Evolutionary conservation across 2,329 filamentous ascomycete genomes (phyloP).

Genomic region (Alternaria brassicicola): DNA sequence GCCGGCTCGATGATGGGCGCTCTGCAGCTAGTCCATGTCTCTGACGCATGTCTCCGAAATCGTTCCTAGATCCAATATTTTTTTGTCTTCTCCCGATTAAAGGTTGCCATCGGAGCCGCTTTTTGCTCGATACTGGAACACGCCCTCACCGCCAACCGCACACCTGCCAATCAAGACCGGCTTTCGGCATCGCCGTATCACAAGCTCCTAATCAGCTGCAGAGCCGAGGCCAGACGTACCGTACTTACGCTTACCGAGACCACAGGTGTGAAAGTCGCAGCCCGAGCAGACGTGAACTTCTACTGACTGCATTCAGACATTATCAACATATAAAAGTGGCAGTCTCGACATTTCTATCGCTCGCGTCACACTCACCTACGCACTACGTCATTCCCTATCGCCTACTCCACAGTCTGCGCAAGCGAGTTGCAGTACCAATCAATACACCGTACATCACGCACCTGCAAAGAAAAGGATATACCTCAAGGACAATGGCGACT

Average conservation of each 20-base stretch:
- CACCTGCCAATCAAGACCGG: constrained; percentile 15
- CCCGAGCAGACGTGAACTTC: constrained; percentile 25
- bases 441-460: constrained; percentile 8
- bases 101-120: neutral
- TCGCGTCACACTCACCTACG: constrained; percentile 17
- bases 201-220: constrained; percentile 25
- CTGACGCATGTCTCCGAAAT: constrained; percentile 1
- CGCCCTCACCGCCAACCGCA: constrained; percentile 19
- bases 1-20: neutral
- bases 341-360: constrained; percentile 17
- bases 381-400: constrained; percentile 30
- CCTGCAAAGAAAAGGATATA: constrained; percentile 4
- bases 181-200: constrained; percentile 40
- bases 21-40: constrained; percentile 20
- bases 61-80: constrained; percentile 24
- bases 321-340: constrained; percentile 34
- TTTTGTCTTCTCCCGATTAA: neutral
- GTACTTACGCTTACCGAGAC: constrained; percentile 27
- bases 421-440: constrained; percentile 12
- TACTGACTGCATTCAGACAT: constrained; percentile 12
- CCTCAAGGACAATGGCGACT: constrained; percentile 52
- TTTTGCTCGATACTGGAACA: neutral
- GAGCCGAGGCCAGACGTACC: constrained; percentile 37
- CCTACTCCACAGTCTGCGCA: constrained; percentile 14
- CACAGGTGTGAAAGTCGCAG: constrained; percentile 29